Base-by-base conservation (phyloP, 2,329 filamentous ascomycete genomes). In the Aciculosporium take region DNA sequence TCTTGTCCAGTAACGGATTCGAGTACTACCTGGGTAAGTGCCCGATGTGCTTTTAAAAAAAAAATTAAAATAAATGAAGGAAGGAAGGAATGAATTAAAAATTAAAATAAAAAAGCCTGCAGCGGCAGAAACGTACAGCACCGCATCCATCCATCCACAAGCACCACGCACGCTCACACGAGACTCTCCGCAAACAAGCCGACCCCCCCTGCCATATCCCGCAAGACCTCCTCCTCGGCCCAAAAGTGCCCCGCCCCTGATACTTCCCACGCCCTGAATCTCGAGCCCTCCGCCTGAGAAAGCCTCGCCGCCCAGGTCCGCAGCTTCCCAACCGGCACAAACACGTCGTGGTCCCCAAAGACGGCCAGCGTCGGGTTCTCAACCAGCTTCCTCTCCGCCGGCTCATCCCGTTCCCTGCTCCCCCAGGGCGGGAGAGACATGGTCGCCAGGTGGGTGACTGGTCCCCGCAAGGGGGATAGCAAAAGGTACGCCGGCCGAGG, bases 331-430 rank as follows among this genome's bases (percentile, higher is more conserved):
- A 65, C 66, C 1, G 78, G 72, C 1, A 84, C 79, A 48, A 95
- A 93, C 0, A 70, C 62, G 57, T 96, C 88, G 4, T 72, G 66
- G 39, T 80, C 75, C 1, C 88, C 89, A 53, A 79, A 94, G 0
- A 94, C 59, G 0, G 76, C 78, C 27, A 94, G 57, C 0, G 81
- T 81, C 1, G 69, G 67, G 51, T 79, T 69, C 2, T 61, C 56
- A 1, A 74, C 60, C 37, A 84, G 62, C 52, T 81, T 77, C 39
- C 62, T 59, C 42, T 79, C 72, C 1, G 67, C 65, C 1, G 48
- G 56, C 40, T 54, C 42, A 1, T 50, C 50, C 1, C 49, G 45
- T 53, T 49, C 45, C 50, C 50, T 45, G 45, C 37, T 7, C 42
- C 54, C 46, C 0, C 54, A 48, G 51, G 64, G 64, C 6, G 63